Evolutionary conservation across 1,284 basidiomycete genomes (phyloP).

Genomic region (Cryptococcus neoformans): DNA sequence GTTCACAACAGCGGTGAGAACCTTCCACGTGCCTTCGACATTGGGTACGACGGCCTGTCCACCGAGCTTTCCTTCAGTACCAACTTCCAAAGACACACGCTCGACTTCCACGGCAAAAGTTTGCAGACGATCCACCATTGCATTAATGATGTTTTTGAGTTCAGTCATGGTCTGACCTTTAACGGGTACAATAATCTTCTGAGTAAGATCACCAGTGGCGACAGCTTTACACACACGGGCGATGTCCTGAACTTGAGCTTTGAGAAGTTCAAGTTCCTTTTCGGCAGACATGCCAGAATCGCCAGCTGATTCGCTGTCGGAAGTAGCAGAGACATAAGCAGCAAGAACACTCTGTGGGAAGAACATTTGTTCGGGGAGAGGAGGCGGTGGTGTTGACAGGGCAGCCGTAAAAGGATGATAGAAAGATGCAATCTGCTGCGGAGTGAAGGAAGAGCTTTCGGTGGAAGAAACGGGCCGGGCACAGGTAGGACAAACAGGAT

Average conservation of each 20-base stretch:
- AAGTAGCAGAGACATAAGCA: neutral
- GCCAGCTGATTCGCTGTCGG: neutral
- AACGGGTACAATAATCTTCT: slow-evolving; percentile 95
- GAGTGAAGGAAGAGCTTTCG: neutral
- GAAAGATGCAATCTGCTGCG: slow-evolving; percentile 12
- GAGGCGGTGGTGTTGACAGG: slow-evolving; percentile 22
- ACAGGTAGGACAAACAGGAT: slow-evolving; percentile 26
- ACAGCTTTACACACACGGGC: slow-evolving; percentile 88
- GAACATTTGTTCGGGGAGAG: slow-evolving; percentile 17
- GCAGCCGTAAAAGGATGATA: slow-evolving; percentile 25
- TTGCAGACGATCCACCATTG: slow-evolving; percentile 69
- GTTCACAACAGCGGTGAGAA: slow-evolving; percentile 86
- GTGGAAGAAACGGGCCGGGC: slow-evolving; percentile 13
- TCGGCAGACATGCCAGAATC: slow-evolving; percentile 48
- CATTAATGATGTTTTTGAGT: slow-evolving; percentile 97
- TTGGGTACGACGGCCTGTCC: slow-evolving; percentile 90
- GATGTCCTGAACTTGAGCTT: slow-evolving; percentile 87
- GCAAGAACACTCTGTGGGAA: slow-evolving; percentile 12
- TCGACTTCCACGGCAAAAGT: slow-evolving; percentile 55
- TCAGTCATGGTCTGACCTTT: slow-evolving; percentile 97
- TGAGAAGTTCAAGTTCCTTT: slow-evolving; percentile 73
- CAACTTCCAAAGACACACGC: slow-evolving; percentile 74
- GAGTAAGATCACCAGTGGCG: slow-evolving; percentile 86
- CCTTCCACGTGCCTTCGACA: slow-evolving; percentile 92
- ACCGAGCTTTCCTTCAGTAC: slow-evolving; percentile 87